Conservation (phyloP, 176 grass and related monocot species). For the Stipa capillata region DNA sequence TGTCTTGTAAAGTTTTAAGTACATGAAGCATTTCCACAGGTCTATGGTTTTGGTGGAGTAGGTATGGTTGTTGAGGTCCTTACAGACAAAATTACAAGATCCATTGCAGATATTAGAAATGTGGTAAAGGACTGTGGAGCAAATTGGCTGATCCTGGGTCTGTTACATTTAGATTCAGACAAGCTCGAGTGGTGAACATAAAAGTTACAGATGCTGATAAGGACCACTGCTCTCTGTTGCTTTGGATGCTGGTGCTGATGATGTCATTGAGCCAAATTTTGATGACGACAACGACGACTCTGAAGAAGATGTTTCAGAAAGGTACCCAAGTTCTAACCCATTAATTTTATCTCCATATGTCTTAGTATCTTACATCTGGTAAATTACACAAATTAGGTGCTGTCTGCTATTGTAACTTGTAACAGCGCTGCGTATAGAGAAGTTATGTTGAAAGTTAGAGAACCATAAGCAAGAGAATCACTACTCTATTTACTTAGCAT, state of each 20-base stretch:
- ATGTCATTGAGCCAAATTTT: slow-evolving; percentile 83
- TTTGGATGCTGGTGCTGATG: slow-evolving; percentile 86
- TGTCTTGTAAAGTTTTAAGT: slow-evolving; percentile 10
- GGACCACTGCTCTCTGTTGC: slow-evolving; percentile 64
- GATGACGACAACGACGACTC: slow-evolving; percentile 42
- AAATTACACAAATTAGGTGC: not conserved
- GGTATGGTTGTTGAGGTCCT: slow-evolving; percentile 94
- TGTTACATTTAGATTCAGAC: slow-evolving; percentile 86
- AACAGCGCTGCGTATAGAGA: not conserved
- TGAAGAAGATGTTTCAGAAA: slow-evolving; percentile 60
- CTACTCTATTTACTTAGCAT: too few species aligned
- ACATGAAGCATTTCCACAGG: slow-evolving; percentile 40
- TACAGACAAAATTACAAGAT: slow-evolving; percentile 99
- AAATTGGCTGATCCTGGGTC: slow-evolving; percentile 91
- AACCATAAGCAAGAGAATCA: too few species aligned
- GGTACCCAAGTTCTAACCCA: slow-evolving; percentile 21
- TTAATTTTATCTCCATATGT: not conserved
- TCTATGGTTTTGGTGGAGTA: slow-evolving; percentile 97
- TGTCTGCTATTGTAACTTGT: not conserved
- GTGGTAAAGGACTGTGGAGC: slow-evolving; percentile 63
- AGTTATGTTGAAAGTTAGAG: not conserved
- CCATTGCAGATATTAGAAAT: slow-evolving; percentile 64
- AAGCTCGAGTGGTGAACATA: slow-evolving; percentile 75
- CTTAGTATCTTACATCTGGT: not conserved
- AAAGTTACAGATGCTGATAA: slow-evolving; percentile 75